Percentiles rank a stretch among this genome's conserved stretches.
phyloP scores from a whole-genome alignment of 257 asterid species.

The Solanum etuberosum region DNA sequence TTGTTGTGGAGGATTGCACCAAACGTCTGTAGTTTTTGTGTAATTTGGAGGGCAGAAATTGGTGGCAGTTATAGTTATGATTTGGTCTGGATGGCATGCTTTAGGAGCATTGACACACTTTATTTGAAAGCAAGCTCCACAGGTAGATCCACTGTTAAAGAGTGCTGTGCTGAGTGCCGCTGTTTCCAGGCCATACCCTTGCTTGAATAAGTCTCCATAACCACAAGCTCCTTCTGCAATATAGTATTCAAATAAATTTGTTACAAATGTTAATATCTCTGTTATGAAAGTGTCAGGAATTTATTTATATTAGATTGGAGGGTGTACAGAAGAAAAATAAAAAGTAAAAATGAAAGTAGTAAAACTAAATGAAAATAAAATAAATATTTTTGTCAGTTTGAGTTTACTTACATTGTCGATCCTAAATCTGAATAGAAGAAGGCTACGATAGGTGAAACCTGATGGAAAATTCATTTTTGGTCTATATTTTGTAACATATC shows the following conservation, averaged over 20 bases:
- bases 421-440: not conserved
- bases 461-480: not conserved
- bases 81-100: slow-evolving; percentile 10
- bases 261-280: not conserved
- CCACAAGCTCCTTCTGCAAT: slow-evolving; percentile 41
- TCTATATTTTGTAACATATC: not conserved
- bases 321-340: not conserved
- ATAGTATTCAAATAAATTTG: not conserved
- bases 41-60: slow-evolving; percentile 26
- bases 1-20: no score
- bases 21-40: not conserved
- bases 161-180: slow-evolving; percentile 35
- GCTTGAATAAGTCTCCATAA: slow-evolving; percentile 4
- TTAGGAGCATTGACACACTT: slow-evolving; percentile 8
- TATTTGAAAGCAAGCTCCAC: slow-evolving; percentile 42
- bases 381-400: no score
- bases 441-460: not conserved
- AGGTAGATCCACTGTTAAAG: slow-evolving; percentile 14
- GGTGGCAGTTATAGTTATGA: slow-evolving; percentile 22
- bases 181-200: slow-evolving; percentile 24
- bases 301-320: no score
- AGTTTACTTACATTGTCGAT: not conserved
- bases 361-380: no score
- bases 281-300: not conserved
- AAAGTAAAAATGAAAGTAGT: not conserved